Percentiles rank a stretch among this genome's conserved stretches.
phyloP scores from a whole-genome alignment of 257 asterid genomes.

The Solanum acaule region DNA sequence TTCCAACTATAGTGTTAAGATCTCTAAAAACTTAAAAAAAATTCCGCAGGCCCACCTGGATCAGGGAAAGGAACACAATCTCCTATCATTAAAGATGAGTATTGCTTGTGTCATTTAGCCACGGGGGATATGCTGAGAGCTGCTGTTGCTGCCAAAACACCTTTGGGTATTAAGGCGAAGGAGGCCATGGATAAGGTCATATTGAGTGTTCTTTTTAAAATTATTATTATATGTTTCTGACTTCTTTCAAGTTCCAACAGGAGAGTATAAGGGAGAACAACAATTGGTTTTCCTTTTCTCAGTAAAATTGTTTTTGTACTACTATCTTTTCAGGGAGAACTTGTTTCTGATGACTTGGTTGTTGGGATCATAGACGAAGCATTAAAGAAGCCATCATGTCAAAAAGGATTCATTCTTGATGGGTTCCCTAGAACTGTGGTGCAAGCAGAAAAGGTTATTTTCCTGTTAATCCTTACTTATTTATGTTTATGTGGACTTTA shows the following conservation, averaged over 20 bases:
- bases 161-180: constrained; percentile 87
- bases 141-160: constrained; percentile 95
- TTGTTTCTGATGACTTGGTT: constrained; percentile 94
- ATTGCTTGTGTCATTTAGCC: constrained; percentile 90
- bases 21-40: background rate
- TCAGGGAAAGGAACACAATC: constrained; percentile 98
- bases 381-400: constrained; percentile 85
- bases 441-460: constrained; percentile 85
- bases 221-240: background rate
- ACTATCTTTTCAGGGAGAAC: constrained; percentile 11
- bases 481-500: background rate
- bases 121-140: constrained; percentile 99
- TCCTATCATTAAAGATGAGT: constrained; percentile 86
- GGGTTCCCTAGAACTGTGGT: constrained; percentile 95
- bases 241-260: constrained; percentile 2
- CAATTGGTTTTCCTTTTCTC: background rate
- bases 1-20: background rate
- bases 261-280: constrained; percentile 38
- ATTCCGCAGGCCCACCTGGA: constrained; percentile 84
- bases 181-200: constrained; percentile 95
- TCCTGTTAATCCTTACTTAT: background rate
- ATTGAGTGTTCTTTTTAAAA: background rate
- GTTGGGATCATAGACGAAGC: constrained; percentile 95
- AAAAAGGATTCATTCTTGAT: constrained; percentile 95
- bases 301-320: background rate